Base-by-base conservation (phyloP, 768 basidiomycete genomes). In the Podaxis carcinomalis region DNA sequence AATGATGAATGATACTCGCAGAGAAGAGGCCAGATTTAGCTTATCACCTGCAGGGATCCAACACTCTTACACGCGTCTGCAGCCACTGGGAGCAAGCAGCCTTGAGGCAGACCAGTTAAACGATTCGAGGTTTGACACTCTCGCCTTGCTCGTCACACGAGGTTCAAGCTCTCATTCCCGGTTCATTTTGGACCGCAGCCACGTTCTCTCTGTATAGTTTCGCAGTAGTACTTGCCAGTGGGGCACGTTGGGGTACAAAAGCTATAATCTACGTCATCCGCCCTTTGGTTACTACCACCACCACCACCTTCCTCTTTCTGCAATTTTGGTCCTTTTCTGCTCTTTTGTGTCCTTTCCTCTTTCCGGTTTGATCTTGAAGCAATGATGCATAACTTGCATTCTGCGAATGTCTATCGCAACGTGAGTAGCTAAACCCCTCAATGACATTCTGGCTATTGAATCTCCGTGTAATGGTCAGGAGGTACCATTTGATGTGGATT, bases 401-500 rank as follows among this genome's bases (percentile, higher is more conserved):
- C 36, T 16, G 10, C 49, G 19, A 49, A 23, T 25, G 36, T 58
- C 25, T 35, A 27, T 13, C 47, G 40, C 3, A 39, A 13, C n/a
- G 57, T 58, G n/a, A 50, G 57, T 40, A 5, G 9, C 36, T 23
- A 7, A 23, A 21, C 25, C 0, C 47, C 10, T 9, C 11, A 2
- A 49, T 49, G 25, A 4, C 2, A 2, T 47, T 19, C 21, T 4
- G 25, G 25, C 27, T 25, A 13, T 14, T 49, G 9, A 49, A 5
- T 27, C 47, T 21, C 21, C 1, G 4, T 49, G 11, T 49, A 21
- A 27, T 27, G 25, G 25, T 5, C n/a, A 61, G 59, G 44, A 61
- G 32, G 44, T 55, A 35, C 59, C 52, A 54, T 60, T 69, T 60
- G 78, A 81, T 54, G 69, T 81, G 61, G 82, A 86, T 69, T 73